A percentile compares a stretch with the other conserved stretches of the same genome.
Conservation (phyloP, 768 basidiomycete genomes). For the Nevesoporus exiguus region DNA sequence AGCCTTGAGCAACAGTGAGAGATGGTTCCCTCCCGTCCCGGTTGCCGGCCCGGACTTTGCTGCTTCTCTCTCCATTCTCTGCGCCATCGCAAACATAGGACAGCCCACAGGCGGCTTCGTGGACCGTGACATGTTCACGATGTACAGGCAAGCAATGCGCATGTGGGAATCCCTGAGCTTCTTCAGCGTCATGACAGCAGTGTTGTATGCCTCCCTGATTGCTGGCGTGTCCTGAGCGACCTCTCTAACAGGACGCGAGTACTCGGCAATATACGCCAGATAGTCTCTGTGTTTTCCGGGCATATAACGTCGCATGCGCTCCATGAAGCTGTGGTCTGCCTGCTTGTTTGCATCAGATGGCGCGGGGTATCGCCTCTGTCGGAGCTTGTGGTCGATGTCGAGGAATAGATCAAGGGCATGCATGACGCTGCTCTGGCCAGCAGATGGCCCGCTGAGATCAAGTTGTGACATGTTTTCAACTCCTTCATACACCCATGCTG, state of each 20-base stretch:
- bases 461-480: slow-evolving; percentile 55
- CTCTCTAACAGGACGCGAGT: slow-evolving; percentile 60
- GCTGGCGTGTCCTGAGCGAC: slow-evolving; percentile 54
- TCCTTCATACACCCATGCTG: slow-evolving; percentile 78
- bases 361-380: slow-evolving; percentile 61
- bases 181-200: slow-evolving; percentile 75
- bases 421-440: slow-evolving; percentile 92
- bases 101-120: slow-evolving; percentile 45
- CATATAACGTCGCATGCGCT: slow-evolving; percentile 94
- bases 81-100: slow-evolving; percentile 55
- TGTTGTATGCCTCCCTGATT: slow-evolving; percentile 74
- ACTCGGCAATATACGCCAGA: slow-evolving; percentile 60
- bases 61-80: slow-evolving; percentile 41
- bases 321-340: slow-evolving; percentile 80
- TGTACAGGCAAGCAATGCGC: slow-evolving; percentile 81
- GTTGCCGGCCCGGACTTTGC: slow-evolving; percentile 51
- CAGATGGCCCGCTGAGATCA: slow-evolving; percentile 83
- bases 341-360: slow-evolving; percentile 63
- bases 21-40: slow-evolving; percentile 88
- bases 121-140: slow-evolving; percentile 79
- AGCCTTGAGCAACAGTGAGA: slow-evolving; percentile 80
- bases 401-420: slow-evolving; percentile 82
- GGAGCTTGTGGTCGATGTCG: slow-evolving; percentile 84
- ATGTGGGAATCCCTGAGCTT: slow-evolving; percentile 85
- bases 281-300: slow-evolving; percentile 88